Conservation (phyloP, 768 basidiomycete genomes). For the Chiua virens region DNA sequence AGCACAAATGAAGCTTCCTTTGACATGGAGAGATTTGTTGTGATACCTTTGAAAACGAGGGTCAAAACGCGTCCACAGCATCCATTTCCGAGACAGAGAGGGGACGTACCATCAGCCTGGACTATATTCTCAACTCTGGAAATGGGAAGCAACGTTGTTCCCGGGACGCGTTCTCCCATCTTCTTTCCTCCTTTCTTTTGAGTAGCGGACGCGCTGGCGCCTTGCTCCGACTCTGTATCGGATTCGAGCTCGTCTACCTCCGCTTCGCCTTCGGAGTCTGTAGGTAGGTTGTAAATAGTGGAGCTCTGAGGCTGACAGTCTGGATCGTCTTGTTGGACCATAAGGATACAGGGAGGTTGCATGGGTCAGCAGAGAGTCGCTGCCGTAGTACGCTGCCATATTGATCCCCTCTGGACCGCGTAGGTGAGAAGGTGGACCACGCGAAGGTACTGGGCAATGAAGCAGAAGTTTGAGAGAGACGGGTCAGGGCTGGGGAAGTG, state of each 20-base stretch:
- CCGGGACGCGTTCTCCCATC: slow-evolving; percentile 50
- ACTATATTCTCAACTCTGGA: slow-evolving; percentile 73
- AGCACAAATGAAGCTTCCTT: slow-evolving; percentile 75
- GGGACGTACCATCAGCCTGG: slow-evolving; percentile 67
- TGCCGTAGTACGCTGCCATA: slow-evolving; percentile 34
- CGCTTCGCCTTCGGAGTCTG: slow-evolving; percentile 34
- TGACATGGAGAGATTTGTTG: slow-evolving; percentile 63
- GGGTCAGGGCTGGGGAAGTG: slow-evolving; percentile 1
- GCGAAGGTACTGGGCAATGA: slow-evolving; percentile 1
- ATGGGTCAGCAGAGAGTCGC: slow-evolving; percentile 30
- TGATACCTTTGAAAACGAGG: slow-evolving; percentile 44
- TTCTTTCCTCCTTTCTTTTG: slow-evolving; percentile 31
- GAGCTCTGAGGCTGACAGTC: slow-evolving; percentile 23
- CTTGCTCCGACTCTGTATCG: slow-evolving; percentile 32
- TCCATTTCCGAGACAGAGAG: slow-evolving; percentile 6
- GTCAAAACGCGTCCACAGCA: slow-evolving; percentile 16
- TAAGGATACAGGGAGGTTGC: slow-evolving; percentile 34
- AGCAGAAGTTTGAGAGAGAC: slow-evolving; percentile 2
- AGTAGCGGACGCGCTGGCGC: slow-evolving; percentile 21
- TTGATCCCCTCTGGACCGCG: slow-evolving; percentile 13
- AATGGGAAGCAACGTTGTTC: slow-evolving; percentile 66
- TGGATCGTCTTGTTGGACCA: slow-evolving; percentile 24
- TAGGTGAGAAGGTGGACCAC: slow-evolving; percentile 5
- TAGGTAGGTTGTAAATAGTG: slow-evolving; percentile 33
- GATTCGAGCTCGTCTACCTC: slow-evolving; percentile 37